phyloP scores from a whole-genome alignment of 2,329 filamentous ascomycete species.

The Rhynchosporium graminicola region DNA sequence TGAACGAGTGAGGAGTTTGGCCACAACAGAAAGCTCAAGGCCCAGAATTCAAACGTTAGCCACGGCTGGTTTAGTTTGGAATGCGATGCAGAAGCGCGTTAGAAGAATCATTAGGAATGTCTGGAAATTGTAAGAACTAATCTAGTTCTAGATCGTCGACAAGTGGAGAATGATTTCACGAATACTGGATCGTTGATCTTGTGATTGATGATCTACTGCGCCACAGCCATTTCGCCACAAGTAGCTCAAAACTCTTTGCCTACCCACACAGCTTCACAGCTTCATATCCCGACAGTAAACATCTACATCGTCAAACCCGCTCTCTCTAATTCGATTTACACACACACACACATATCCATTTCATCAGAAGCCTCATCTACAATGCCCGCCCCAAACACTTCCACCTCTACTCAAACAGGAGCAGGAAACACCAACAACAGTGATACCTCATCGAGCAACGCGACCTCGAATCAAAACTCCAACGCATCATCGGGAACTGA shows the following conservation, averaged over 20 bases:
- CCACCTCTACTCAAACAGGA: slow-evolving; percentile 5
- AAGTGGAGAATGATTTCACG: not conserved
- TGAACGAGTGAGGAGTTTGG: too few relatives aligned
- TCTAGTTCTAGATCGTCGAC: not conserved
- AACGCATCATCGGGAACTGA: not conserved
- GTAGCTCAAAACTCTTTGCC: not conserved
- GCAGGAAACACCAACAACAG: not conserved
- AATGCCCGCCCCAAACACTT: not conserved
- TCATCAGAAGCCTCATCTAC: not conserved
- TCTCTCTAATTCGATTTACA: not conserved
- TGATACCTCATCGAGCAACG: not conserved
- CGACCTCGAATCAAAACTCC: not conserved
- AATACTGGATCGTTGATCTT: not conserved
- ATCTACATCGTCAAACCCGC: not conserved
- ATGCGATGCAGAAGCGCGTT: too few relatives aligned
- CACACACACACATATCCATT: not conserved
- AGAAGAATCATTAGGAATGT: too few relatives aligned
- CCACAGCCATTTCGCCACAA: slow-evolving; percentile 6
- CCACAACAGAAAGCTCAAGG: too few relatives aligned
- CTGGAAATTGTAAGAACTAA: not conserved
- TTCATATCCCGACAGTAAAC: too few relatives aligned
- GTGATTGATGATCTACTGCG: not conserved
- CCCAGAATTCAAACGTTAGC: too few relatives aligned
- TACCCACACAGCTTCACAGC: too few relatives aligned
- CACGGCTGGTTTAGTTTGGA: too few relatives aligned